Percentiles rank a stretch among this genome's conserved stretches.
Conservation (phyloP, 306 rosid species). For the Vigna mungo region DNA sequence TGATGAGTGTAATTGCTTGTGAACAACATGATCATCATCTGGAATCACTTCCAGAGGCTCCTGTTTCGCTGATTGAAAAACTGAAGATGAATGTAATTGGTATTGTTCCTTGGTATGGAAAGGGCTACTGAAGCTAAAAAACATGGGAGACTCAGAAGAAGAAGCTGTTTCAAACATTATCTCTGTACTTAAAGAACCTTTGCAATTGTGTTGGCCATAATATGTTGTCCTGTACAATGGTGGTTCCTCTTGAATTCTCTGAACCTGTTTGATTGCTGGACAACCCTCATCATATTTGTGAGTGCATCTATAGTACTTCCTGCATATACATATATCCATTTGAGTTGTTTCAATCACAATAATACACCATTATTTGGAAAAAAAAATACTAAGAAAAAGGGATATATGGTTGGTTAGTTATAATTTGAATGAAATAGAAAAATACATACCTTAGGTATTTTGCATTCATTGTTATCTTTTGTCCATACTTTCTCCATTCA, state of each 20-base stretch:
- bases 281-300: constrained; percentile 61
- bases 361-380: too few relatives aligned
- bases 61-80: background rate
- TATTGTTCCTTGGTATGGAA: constrained; percentile 7
- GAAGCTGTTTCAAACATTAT: constrained; percentile 36
- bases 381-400: too few relatives aligned
- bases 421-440: background rate
- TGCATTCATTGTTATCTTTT: constrained; percentile 49
- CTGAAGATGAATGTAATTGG: background rate
- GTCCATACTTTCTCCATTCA: constrained; percentile 73
- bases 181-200: constrained; percentile 33
- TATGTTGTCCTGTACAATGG: constrained; percentile 55
- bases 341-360: background rate
- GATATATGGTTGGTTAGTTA: too few relatives aligned
- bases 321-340: constrained; percentile 3
- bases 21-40: background rate
- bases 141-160: constrained; percentile 31
- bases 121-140: constrained; percentile 38
- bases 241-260: constrained; percentile 55
- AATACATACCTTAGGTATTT: constrained; percentile 46
- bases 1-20: constrained; percentile 8
- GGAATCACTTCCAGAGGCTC: constrained; percentile 27
- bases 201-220: constrained; percentile 56
- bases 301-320: constrained; percentile 67
- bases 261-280: constrained; percentile 63